Percentiles rank a stretch among this genome's conserved stretches.
Conservation (phyloP, 1,284 basidiomycete species). For the Hymenochaete sp. region DNA sequence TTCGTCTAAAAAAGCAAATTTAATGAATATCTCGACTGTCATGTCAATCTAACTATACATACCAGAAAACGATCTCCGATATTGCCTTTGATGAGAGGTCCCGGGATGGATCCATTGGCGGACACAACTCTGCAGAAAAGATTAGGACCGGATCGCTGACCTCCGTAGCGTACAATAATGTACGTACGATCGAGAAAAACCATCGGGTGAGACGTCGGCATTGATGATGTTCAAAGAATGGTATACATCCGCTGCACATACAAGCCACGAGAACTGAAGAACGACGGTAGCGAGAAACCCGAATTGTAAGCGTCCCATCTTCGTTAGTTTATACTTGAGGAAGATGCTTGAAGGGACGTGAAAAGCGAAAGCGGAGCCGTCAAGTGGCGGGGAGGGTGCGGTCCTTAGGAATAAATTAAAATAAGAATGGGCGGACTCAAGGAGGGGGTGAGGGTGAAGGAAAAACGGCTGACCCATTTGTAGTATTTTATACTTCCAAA, state of each 20-base stretch:
- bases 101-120: constrained; percentile 19
- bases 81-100: constrained; percentile 19
- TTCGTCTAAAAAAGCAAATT: constrained; percentile 10
- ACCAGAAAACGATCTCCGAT: constrained; percentile 19
- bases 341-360: no score
- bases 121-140: constrained; percentile 12
- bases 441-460: no score
- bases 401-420: no score
- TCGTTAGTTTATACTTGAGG: no score
- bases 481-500: no score
- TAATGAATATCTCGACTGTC: neutral
- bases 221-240: constrained; percentile 28
- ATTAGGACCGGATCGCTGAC: neutral
- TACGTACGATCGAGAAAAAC: constrained; percentile 30
- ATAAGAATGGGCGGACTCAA: no score
- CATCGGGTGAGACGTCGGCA: constrained; percentile 32
- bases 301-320: no score
- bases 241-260: constrained; percentile 4
- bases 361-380: no score
- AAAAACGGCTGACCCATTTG: no score
- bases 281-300: no score
- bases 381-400: no score
- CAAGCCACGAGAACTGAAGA: neutral
- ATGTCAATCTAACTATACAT: neutral
- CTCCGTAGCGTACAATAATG: neutral